These are phyloP conservation scores for Terfezia claveryi DNA, from an alignment of 495 filamentous ascomycete genomes.

Conservation along the genomic window DNA sequence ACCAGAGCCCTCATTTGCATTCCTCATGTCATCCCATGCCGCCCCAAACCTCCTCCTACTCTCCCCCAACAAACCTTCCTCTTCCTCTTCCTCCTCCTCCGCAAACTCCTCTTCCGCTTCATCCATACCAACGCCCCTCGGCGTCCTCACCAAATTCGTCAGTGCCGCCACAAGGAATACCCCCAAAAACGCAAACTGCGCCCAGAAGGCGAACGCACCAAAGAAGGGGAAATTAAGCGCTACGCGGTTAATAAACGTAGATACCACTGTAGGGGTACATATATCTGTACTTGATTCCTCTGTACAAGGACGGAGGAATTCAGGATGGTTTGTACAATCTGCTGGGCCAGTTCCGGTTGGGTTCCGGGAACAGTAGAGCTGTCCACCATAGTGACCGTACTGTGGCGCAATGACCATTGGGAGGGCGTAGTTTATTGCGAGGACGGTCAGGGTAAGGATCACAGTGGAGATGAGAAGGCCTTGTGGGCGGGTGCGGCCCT, in stretches of 20 bases:
- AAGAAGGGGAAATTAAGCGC: conserved; percentile 94
- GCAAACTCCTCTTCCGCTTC: conserved; percentile 78
- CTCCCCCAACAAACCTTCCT: conserved; percentile 52
- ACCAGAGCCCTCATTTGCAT: too few species aligned
- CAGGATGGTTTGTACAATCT: conserved; percentile 54
- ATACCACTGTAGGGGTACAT: conserved; percentile 76
- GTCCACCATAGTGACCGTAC: conserved; percentile 82
- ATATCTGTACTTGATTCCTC: conserved; percentile 50
- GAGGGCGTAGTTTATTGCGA: conserved; percentile 79
- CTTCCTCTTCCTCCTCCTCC: conserved; percentile 77
- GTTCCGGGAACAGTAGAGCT: conserved; percentile 52
- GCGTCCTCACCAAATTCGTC: conserved; percentile 55
- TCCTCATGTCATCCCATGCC: neutral
- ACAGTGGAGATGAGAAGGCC: conserved; percentile 80
- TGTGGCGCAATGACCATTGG: conserved; percentile 84
- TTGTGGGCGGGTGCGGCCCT: conserved; percentile 73
- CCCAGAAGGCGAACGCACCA: conserved; percentile 84
- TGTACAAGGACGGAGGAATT: conserved; percentile 58
- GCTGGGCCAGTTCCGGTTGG: conserved; percentile 20
- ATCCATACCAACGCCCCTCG: conserved; percentile 47
- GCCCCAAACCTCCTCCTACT: neutral
- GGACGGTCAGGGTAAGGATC: conserved; percentile 64
- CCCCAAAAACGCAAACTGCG: conserved; percentile 72
- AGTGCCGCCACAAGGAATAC: conserved; percentile 61
- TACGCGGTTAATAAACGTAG: conserved; percentile 78